Conservation (phyloP, 441 rosid species). For the Arabidopsis hybrid region DNA sequence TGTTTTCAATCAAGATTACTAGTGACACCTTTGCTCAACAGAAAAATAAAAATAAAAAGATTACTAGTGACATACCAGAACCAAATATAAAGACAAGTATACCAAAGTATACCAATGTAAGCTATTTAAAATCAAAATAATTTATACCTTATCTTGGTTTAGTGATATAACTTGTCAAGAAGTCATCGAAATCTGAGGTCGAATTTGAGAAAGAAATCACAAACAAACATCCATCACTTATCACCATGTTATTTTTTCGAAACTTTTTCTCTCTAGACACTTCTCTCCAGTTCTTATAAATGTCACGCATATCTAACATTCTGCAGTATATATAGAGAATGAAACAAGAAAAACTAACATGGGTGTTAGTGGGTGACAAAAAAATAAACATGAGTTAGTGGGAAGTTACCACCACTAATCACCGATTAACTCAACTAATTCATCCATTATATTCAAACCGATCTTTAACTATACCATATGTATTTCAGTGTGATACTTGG, state of each 20-base stretch:
- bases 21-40: neutral
- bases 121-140: neutral
- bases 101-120: neutral
- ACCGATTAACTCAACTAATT: neutral
- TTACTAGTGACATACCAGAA: neutral
- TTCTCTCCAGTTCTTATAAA: neutral
- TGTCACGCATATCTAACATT: neutral
- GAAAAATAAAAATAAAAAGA: neutral
- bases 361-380: neutral
- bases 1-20: neutral
- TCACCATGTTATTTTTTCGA: neutral
- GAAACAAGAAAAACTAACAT: neutral
- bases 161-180: neutral
- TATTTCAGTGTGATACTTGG: neutral
- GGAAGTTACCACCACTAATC: conserved; percentile 15
- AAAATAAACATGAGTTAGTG: neutral
- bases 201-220: neutral
- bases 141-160: neutral
- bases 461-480: neutral
- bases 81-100: neutral
- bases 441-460: neutral
- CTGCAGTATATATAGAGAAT: neutral
- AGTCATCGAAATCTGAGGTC: neutral
- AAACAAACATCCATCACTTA: neutral
- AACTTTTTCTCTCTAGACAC: neutral